Evolutionary conservation across 495 filamentous ascomycete genomes (phyloP).

Genomic region (Staphylotrichum longicolle): DNA sequence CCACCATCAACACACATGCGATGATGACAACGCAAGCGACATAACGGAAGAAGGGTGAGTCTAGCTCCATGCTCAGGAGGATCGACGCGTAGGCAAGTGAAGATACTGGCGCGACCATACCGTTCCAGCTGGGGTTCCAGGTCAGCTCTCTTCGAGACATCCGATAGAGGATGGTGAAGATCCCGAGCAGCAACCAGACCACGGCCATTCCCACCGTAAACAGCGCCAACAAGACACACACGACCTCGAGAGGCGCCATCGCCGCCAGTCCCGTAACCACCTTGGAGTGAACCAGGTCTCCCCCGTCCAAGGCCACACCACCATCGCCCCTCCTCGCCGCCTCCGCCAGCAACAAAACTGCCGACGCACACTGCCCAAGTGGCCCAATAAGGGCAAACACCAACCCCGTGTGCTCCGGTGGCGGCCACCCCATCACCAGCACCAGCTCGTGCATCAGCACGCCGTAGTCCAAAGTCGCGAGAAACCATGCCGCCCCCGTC

Average conservation of each 20-base stretch:
- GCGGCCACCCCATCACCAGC: conserved; percentile 19
- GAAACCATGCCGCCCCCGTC: conserved; percentile 9
- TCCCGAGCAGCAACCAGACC: neutral
- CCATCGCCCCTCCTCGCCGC: conserved; percentile 3
- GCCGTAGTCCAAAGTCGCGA: conserved; percentile 11
- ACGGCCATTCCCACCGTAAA: neutral
- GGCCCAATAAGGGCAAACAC: conserved; percentile 22
- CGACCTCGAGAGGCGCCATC: neutral
- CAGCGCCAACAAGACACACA: neutral
- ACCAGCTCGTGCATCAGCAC: conserved; percentile 23
- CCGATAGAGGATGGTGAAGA: neutral
- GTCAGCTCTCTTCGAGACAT: neutral
- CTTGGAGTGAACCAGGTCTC: neutral
- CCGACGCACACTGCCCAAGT: conserved; percentile 17
- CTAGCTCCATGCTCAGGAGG: neutral
- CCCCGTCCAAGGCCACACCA: neutral
- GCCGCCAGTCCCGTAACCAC: neutral
- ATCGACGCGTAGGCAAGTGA: neutral
- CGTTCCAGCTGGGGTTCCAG: neutral
- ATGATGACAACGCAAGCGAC: neutral
- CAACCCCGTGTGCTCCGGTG: conserved; percentile 8
- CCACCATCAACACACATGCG: neutral
- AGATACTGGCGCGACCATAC: neutral
- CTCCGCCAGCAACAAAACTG: conserved; percentile 16
- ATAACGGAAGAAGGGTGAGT: neutral